Conservation (phyloP, 1,284 basidiomycete genomes). For the Waitea zeae region DNA sequence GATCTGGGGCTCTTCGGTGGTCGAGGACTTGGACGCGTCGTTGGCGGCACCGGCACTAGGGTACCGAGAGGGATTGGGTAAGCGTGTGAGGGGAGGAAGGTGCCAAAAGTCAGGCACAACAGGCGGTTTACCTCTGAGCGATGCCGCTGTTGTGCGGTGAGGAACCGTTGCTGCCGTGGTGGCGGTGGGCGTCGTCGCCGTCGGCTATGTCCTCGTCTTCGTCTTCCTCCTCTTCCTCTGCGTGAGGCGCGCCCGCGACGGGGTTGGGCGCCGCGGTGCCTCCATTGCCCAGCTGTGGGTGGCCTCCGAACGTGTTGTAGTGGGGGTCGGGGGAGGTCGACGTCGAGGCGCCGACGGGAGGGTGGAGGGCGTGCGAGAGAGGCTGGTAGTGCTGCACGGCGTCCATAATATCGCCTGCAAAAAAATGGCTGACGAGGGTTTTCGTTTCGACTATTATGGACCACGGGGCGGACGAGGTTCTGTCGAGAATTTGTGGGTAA, state of each 20-base stretch:
- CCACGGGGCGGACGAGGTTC: too few relatives aligned
- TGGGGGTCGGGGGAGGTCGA: slow-evolving; percentile 12
- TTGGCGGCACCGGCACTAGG: slow-evolving; percentile 3
- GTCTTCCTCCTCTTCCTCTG: slow-evolving; percentile 46
- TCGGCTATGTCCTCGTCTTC: slow-evolving; percentile 58
- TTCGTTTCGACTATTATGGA: too few relatives aligned
- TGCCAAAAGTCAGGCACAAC: background rate
- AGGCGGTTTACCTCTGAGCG: background rate
- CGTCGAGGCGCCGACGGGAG: slow-evolving; percentile 17
- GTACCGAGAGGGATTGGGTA: background rate
- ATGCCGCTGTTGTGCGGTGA: background rate
- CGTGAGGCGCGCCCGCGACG: slow-evolving; percentile 17
- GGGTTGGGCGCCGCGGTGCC: background rate
- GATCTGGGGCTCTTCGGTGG: slow-evolving; percentile 8
- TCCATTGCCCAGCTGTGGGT: slow-evolving; percentile 11
- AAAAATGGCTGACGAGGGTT: too few relatives aligned
- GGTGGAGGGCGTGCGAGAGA: slow-evolving; percentile 58
- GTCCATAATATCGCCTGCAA: too few relatives aligned
- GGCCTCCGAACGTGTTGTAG: slow-evolving; percentile 10
- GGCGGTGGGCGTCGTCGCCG: slow-evolving; percentile 20
- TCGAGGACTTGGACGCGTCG: slow-evolving; percentile 7
- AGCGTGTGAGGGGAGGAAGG: background rate
- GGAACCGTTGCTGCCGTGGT: slow-evolving; percentile 7
- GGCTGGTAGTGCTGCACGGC: too few relatives aligned
- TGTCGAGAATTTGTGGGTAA: too few relatives aligned